Base-by-base conservation (phyloP, 2,329 filamentous ascomycete genomes). In the Claviceps purpurea region DNA sequence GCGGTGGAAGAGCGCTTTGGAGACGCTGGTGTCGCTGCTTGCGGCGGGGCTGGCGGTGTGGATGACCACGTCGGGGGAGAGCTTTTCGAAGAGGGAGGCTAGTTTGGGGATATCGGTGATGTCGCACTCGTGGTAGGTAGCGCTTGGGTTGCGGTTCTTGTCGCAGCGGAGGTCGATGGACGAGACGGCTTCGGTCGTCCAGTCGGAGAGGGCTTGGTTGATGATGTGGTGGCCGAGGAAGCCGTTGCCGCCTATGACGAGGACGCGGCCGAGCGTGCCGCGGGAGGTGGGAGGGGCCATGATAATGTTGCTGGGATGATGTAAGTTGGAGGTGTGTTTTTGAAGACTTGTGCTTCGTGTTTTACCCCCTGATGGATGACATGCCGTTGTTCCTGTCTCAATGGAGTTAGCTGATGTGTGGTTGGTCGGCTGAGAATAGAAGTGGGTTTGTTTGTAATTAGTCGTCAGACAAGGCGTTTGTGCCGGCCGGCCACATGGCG, bases 171-270 rank as follows among this genome's bases (percentile, higher is more conserved):
- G 74, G 67, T 91, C 87, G 59, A 90, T 70, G 18, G 87, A 85
- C 47, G 81, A 78, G 42, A 91, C 79, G 57, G 75, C 70, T 54
- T 68, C 68, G 56, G 73, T 72, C 53, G 62, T 62, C 70, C 70
- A 73, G 42, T 63, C 61, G 43, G 78, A 76, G 61, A 87, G 73
- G 53, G 88, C 76, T 62, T 87, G 77, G 67, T 83, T 79, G 64
- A 91, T 84, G 59, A 91, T 84, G 70, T 91, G 85, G 70, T 87
- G 84, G 65, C 87, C 87, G 16, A 93, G 77, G 70, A 93, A 91
- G 58, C 87, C 87, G 65, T 87, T 90, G 64, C 87, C 87, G 62
- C 87, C 87, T 59, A 91, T 82, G 59, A 93, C 82, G 59, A 90
- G 75, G 61, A 89, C 84, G 57, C 77, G 80, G 64, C 85, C 85